Conservation (phyloP, 1,284 basidiomycete species). For the Ceratobasidium papillatum region DNA sequence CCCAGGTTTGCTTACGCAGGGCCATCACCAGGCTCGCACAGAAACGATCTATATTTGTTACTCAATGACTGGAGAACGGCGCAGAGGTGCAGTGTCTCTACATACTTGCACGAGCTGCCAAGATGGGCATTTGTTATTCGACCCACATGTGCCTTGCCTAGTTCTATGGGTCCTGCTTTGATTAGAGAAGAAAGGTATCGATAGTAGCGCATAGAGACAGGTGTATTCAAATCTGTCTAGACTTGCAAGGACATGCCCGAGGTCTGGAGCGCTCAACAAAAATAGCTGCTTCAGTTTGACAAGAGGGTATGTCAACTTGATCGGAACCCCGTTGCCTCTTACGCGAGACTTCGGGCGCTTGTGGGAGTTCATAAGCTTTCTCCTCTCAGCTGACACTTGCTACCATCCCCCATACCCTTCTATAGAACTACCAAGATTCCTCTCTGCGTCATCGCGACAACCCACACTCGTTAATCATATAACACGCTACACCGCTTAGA, state of each 20-base stretch:
- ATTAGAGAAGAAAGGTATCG: not conserved
- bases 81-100: not conserved
- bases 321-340: constrained; percentile 14
- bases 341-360: constrained; percentile 28
- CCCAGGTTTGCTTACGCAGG: not conserved
- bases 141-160: no score
- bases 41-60: not conserved
- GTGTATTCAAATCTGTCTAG: not conserved
- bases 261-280: not conserved
- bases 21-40: constrained; percentile 8
- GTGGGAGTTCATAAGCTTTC: constrained; percentile 2
- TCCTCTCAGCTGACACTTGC: constrained; percentile 20
- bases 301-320: not conserved
- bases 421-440: not conserved
- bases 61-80: not conserved
- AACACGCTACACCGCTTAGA: not conserved
- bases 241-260: no score
- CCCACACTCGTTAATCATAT: constrained; percentile 26
- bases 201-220: not conserved
- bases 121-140: not conserved
- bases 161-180: not conserved
- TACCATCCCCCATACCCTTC: not conserved
- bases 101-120: not conserved
- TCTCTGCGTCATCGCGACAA: constrained; percentile 33
- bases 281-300: not conserved